Conservation (phyloP, 306 rosid species). For the Citrullus mucosospermus region DNA sequence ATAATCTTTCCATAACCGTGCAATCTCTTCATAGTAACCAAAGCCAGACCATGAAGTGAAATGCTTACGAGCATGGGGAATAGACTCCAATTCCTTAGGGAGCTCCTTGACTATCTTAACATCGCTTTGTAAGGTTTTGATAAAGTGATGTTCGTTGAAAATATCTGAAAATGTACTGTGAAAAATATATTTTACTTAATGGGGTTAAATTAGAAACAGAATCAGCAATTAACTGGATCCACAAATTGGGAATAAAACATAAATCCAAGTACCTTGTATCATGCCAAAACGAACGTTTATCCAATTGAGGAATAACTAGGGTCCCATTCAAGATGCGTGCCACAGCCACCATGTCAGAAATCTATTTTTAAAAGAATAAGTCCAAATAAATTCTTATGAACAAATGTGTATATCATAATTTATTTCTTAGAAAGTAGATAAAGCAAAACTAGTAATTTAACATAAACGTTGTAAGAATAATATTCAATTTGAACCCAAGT, state of each 20-base stretch:
- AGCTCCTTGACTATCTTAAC: constrained; percentile 57
- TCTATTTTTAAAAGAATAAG: constrained; percentile 27
- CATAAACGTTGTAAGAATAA: background rate
- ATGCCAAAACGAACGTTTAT: constrained; percentile 87
- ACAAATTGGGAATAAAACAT: constrained; percentile 8
- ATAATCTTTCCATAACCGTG: constrained; percentile 60
- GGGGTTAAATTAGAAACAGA: background rate
- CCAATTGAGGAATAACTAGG: constrained; percentile 80
- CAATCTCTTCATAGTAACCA: constrained; percentile 74
- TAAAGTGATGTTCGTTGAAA: constrained; percentile 75
- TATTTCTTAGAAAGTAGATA: background rate
- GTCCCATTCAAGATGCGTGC: constrained; percentile 86
- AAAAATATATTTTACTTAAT: constrained; percentile 11
- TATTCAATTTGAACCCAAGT: background rate
- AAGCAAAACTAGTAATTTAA: background rate
- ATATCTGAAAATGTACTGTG: constrained; percentile 77
- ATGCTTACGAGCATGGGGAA: constrained; percentile 79
- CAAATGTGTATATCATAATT: background rate
- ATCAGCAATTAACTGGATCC: background rate
- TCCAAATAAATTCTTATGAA: constrained; percentile 3
- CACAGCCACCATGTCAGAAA: constrained; percentile 92
- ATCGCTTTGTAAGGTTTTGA: constrained; percentile 56
- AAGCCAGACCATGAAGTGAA: constrained; percentile 69
- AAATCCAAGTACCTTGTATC: constrained; percentile 50
- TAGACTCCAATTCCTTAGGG: constrained; percentile 54